These are phyloP conservation scores for Linaria vulgaris DNA, from an alignment of 257 asterid genomes.

Conservation along the genomic window DNA sequence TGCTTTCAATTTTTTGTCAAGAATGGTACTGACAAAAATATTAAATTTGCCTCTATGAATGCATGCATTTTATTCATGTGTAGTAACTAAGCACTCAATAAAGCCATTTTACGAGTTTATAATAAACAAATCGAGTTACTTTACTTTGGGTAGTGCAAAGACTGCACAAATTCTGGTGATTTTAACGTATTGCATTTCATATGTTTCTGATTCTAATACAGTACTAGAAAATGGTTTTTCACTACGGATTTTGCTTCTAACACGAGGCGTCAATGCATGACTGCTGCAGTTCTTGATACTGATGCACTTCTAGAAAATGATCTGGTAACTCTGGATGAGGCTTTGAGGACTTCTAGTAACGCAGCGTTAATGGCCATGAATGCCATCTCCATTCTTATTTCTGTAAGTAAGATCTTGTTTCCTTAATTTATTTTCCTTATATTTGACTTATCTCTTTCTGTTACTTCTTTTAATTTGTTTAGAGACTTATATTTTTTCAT, in stretches of 20 bases:
- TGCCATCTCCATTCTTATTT: conserved; percentile 68
- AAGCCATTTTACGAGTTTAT: background rate
- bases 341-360: conserved; percentile 69
- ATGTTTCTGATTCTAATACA: too few relatives aligned
- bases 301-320: conserved; percentile 84
- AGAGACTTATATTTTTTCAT: conserved; percentile 17
- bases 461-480: conserved; percentile 16
- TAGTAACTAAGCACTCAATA: conserved; percentile 13
- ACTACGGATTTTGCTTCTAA: conserved; percentile 48
- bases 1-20: conserved; percentile 12
- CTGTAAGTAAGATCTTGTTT: conserved; percentile 50
- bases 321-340: conserved; percentile 91
- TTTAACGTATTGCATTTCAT: too few relatives aligned
- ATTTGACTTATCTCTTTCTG: conserved; percentile 14
- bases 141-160: too few relatives aligned
- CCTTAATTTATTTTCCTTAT: conserved; percentile 21
- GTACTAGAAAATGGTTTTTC: conserved; percentile 1
- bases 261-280: conserved; percentile 29
- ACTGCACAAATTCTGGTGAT: too few relatives aligned
- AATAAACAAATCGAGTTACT: too few relatives aligned
- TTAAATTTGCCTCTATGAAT: background rate
- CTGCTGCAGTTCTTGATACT: conserved; percentile 82
- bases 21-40: background rate
- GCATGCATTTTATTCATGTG: too few relatives aligned
- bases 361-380: conserved; percentile 91